phyloP scores from a whole-genome alignment of 2,329 filamentous ascomycete species.

The Tolypocladium guangdongense region DNA sequence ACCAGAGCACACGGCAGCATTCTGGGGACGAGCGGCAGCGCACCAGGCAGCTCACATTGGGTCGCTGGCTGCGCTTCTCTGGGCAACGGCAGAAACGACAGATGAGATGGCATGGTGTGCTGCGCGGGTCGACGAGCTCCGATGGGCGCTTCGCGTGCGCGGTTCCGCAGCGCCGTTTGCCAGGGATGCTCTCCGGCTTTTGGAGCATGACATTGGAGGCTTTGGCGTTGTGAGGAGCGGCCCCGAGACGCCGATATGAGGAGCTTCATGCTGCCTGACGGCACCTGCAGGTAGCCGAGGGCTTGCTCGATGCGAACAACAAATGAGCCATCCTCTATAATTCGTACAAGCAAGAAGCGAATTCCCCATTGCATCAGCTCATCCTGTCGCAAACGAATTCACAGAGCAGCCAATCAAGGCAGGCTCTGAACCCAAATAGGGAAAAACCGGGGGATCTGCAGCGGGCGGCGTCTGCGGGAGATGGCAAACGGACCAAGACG shows the following conservation, averaged over 20 bases:
- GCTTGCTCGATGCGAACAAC: too few relatives aligned
- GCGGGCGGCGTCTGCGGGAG: conserved; percentile 8
- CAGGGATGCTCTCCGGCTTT: conserved; percentile 25
- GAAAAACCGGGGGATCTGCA: background rate
- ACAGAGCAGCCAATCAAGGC: background rate
- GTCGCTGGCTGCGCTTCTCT: conserved; percentile 29
- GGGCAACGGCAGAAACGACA: conserved; percentile 25
- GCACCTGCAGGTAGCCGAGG: too few relatives aligned
- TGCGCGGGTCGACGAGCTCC: conserved; percentile 26
- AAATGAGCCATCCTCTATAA: too few relatives aligned
- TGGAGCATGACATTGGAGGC: conserved; percentile 23
- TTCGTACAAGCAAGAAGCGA: too few relatives aligned
- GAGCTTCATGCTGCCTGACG: too few relatives aligned
- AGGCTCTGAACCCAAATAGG: background rate
- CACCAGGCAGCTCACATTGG: conserved; percentile 32
- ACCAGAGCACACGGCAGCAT: conserved; percentile 33
- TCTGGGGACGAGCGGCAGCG: conserved; percentile 33
- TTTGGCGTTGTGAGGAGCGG: conserved; percentile 13
- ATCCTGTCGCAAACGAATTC: too few relatives aligned
- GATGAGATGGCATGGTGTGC: conserved; percentile 28
- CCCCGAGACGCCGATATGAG: background rate
- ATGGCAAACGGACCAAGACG: conserved; percentile 16
- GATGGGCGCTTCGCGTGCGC: conserved; percentile 30
- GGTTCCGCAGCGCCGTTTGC: conserved; percentile 27
- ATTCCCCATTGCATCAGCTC: too few relatives aligned